Evolutionary conservation across 106 monocot species (phyloP).

Genomic region (Dioscorea zingiberensis): DNA sequence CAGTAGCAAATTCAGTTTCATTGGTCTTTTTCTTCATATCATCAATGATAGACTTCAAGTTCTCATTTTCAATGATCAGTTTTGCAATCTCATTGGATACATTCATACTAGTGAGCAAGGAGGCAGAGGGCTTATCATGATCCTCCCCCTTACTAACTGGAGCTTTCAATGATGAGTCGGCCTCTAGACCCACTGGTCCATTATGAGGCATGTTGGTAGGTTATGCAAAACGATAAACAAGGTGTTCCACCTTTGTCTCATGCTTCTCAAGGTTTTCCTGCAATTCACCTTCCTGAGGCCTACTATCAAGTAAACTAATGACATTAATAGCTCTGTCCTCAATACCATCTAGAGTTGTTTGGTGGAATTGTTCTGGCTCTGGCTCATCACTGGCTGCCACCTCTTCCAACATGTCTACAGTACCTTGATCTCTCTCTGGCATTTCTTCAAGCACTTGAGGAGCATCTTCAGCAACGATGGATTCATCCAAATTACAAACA

Average conservation of each 20-base stretch:
- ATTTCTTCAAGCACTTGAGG: too few relatives aligned
- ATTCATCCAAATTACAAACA: too few relatives aligned
- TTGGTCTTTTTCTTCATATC: too few relatives aligned
- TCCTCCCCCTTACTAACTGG: constrained; percentile 11
- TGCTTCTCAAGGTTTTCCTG: constrained; percentile 22
- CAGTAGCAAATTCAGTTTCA: too few relatives aligned
- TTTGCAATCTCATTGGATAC: constrained; percentile 50
- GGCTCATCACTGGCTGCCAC: constrained; percentile 11
- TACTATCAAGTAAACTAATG: constrained; percentile 8
- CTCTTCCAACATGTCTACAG: too few relatives aligned
- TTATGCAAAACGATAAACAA: constrained; percentile 15
- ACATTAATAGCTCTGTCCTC: constrained; percentile 20
- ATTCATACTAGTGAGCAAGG: constrained; percentile 2
- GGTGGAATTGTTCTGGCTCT: constrained; percentile 9
- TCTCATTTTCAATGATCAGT: constrained; percentile 92
- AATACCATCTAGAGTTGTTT: constrained; percentile 7
- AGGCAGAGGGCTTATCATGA: constrained; percentile 6
- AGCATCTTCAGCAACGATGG: too few relatives aligned
- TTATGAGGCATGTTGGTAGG: constrained; percentile 12
- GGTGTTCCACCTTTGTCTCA: constrained; percentile 14
- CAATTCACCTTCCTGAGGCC: constrained; percentile 23
- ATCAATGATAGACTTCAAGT: constrained; percentile 69
- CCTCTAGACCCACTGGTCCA: constrained; percentile 19
- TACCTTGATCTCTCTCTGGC: too few relatives aligned
- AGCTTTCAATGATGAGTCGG: constrained; percentile 12